These are phyloP conservation scores for Cytospora paraplurivora DNA, from an alignment of 2,329 filamentous ascomycete genomes.

Conservation along the genomic window DNA sequence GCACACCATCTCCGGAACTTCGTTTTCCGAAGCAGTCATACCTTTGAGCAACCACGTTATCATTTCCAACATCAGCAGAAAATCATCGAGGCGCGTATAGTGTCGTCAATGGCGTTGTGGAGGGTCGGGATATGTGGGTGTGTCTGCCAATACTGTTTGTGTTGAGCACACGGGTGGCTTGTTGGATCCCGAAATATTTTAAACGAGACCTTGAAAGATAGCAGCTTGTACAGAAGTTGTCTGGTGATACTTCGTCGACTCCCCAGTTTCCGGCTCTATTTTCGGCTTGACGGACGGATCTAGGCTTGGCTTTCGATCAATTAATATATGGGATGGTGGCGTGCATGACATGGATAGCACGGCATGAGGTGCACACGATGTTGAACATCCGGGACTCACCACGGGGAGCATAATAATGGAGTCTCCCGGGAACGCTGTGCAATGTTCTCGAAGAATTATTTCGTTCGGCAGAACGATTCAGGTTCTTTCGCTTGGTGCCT, in stretches of 20 bases:
- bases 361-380: too few species aligned
- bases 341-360: too few species aligned
- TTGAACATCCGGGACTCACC: too few species aligned
- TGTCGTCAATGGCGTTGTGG: not conserved
- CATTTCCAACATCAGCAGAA: not conserved
- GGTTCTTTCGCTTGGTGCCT: not conserved
- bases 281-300: too few species aligned
- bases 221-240: not conserved
- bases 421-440: not conserved
- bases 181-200: not conserved
- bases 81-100: not conserved
- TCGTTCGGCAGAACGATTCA: not conserved
- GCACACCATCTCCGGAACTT: not conserved
- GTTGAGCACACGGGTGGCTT: not conserved
- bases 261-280: not conserved
- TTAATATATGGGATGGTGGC: too few species aligned
- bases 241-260: not conserved
- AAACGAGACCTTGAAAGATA: not conserved
- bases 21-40: not conserved
- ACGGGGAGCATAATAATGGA: too few species aligned
- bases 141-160: not conserved
- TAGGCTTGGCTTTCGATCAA: too few species aligned
- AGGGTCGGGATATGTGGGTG: not conserved
- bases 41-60: not conserved
- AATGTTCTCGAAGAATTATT: not conserved